Evolutionary conservation across 345 rosid genomes (phyloP).

Genomic region (Eucalyptus sp.): DNA sequence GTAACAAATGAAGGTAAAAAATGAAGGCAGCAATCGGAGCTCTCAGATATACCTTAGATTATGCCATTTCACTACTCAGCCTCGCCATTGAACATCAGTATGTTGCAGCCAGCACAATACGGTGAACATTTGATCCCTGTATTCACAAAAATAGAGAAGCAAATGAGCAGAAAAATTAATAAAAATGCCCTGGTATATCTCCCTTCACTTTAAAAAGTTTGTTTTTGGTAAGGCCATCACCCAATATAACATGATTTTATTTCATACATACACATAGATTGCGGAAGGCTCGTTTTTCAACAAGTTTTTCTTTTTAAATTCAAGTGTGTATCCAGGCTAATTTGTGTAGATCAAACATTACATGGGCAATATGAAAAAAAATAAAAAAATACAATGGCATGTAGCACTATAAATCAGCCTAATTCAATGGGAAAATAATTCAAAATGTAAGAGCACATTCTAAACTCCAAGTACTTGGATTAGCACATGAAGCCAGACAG

Average conservation of each 20-base stretch:
- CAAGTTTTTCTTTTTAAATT: not conserved
- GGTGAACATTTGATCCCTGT: not conserved
- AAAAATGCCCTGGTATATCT: not conserved
- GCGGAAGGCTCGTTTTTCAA: not conserved
- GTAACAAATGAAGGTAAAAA: not conserved
- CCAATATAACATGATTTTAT: not conserved
- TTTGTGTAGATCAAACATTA: not conserved
- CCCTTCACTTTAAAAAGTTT: not conserved
- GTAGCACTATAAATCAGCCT: not conserved
- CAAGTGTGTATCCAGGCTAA: not conserved
- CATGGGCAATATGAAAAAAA: not conserved
- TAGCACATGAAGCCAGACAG: not conserved
- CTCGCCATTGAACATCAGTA: not conserved
- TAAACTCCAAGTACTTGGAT: not conserved
- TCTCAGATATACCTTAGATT: conserved; percentile 39
- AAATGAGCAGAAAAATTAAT: not conserved
- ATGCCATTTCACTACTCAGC: conserved; percentile 55
- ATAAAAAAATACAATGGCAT: not conserved
- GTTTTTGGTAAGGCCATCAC: not conserved
- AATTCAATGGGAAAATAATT: not conserved
- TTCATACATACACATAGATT: not conserved
- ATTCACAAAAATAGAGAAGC: not conserved
- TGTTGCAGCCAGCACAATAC: not conserved
- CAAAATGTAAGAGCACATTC: not conserved
- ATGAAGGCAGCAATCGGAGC: not conserved